phyloP scores from a whole-genome alignment of 2,329 filamentous ascomycete genomes.

The Trichophyton simii region DNA sequence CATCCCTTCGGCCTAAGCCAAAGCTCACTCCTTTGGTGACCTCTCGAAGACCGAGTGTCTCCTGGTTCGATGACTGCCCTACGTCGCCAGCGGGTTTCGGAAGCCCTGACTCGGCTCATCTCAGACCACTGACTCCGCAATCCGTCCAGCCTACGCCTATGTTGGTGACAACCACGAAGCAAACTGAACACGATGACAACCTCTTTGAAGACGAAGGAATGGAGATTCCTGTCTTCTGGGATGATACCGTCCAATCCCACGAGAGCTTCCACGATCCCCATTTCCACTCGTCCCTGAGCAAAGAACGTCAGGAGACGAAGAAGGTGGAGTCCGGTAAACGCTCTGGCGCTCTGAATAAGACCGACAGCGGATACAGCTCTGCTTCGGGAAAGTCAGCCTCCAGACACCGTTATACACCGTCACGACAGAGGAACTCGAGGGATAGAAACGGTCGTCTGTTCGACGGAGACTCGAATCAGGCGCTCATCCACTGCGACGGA shows the following conservation, averaged over 20 bases:
- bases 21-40: not conserved
- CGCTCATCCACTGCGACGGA: not conserved
- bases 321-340: not conserved
- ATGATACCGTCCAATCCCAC: not conserved
- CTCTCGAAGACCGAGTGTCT: not conserved
- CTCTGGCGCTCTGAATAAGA: not conserved
- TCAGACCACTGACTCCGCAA: not conserved
- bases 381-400: not conserved
- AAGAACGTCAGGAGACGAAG: not conserved
- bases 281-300: not conserved
- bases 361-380: not conserved
- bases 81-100: not conserved
- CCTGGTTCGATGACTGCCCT: constrained; percentile 3
- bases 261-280: not conserved
- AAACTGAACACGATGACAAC: not conserved
- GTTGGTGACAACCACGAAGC: not conserved
- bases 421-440: not conserved
- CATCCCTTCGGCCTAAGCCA: not conserved
- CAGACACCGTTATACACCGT: not conserved
- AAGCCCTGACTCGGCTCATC: not conserved
- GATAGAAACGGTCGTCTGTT: not conserved
- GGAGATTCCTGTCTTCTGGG: constrained; percentile 2
- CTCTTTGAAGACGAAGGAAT: constrained; percentile 1
- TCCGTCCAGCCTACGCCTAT: not conserved
- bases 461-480: not conserved